These are phyloP conservation scores for Apiotrichum akiyoshidainum DNA, from an alignment of 1,284 basidiomycete genomes.

Conservation along the genomic window DNA sequence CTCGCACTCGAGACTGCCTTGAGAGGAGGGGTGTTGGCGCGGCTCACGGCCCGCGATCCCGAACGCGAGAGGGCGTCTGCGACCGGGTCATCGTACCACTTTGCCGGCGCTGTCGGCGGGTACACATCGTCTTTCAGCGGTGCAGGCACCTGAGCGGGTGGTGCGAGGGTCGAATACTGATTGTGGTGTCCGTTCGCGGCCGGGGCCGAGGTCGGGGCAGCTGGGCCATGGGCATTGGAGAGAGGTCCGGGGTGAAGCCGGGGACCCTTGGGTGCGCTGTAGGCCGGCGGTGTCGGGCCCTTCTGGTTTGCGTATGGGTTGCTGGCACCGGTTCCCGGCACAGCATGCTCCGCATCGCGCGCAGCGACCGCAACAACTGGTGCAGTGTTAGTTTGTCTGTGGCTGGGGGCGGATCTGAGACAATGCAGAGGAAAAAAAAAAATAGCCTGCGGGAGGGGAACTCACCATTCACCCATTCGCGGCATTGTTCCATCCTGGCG, in stretches of 20 bases:
- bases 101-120: slow-evolving; percentile 3
- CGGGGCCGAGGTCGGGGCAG: too few species aligned
- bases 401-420: too few species aligned
- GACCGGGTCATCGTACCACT: slow-evolving; percentile 5
- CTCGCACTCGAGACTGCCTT: background rate
- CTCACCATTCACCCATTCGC: slow-evolving; percentile 15
- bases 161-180: background rate
- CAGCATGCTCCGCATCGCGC: slow-evolving; percentile 6
- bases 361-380: slow-evolving; percentile 14
- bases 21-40: background rate
- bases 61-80: slow-evolving; percentile 2
- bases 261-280: too few species aligned
- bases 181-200: too few species aligned
- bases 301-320: background rate
- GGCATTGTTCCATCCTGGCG: slow-evolving; percentile 13
- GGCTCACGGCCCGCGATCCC: background rate
- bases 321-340: background rate
- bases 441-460: background rate
- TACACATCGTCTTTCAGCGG: background rate
- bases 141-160: background rate
- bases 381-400: too few species aligned
- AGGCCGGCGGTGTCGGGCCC: too few species aligned
- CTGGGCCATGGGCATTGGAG: too few species aligned
- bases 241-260: too few species aligned
- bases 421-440: background rate